Evolutionary conservation across 805 yeast genomes (phyloP), one percentile per base, ranked within the genome.

Genomic region (Suhomyces sp.): DNA sequence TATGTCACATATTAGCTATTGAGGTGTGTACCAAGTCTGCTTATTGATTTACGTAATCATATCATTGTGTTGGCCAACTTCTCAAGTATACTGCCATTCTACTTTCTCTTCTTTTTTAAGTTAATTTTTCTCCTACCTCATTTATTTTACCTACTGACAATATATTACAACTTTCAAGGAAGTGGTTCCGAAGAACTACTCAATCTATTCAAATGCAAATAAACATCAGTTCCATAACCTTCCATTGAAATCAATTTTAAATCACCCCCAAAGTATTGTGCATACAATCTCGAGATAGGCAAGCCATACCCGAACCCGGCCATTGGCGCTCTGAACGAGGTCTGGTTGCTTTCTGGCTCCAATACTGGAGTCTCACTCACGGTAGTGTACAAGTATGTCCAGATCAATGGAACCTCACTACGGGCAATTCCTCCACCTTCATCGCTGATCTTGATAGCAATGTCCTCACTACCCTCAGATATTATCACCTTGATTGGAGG

Each of bases 401-500:
- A 91, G 44, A 90, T 88, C 57, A 88, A 76, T 3, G 96, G 94
- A 13, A 88, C 81, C 51, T 88, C 92, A 55, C 89, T 80, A 55
- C 96, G 78, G 2, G 96, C 88, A 55, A 91, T 90, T 22, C 97
- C 97, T 29, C 97, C 97, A 36, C 97, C 97, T 71, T 90, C 96
- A 67, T 90, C 97, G 27, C 92, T 85, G 56, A 90, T 85, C 68
- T 91, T 91, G 60, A 90, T 86, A 8, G 97, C 90, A 60, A 91
- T 90, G 63, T 91, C 97, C 66, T 90, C 96, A 46, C 84, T 82
- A 13, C 97, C 97, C 64, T 90, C 89, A 9, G 92, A 89, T 27
- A 90, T 91, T 49, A 91, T 88, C 23, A 91, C 85, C 70, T 89
- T 90, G 42, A 91, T 85, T 1, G 96, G 88, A 0, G 97, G 96